Conservation (phyloP, 2,329 filamentous ascomycete species). For the Paecilomyces niveus region DNA sequence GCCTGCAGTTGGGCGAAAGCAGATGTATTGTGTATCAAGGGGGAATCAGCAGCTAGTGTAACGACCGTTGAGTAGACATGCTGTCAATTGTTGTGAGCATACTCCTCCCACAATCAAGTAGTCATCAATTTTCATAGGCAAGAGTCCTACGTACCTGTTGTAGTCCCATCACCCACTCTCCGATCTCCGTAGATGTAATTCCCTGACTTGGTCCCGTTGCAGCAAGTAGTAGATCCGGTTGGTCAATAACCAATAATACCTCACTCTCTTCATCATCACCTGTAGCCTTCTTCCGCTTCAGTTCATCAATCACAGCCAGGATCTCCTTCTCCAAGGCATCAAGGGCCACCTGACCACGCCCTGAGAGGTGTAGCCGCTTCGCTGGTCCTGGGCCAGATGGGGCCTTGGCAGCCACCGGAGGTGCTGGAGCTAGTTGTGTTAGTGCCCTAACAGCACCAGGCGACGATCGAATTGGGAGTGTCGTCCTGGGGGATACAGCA, state of each 20-base stretch:
- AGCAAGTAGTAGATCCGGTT: conserved; percentile 59
- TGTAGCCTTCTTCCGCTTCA: conserved; percentile 13
- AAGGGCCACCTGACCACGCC: conserved; percentile 21
- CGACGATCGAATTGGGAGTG: conserved; percentile 20
- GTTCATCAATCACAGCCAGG: conserved; percentile 20
- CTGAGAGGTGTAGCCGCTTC: conserved; percentile 23
- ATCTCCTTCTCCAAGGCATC: conserved; percentile 30
- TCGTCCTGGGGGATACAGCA: conserved; percentile 12
- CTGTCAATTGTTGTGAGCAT: conserved; percentile 29
- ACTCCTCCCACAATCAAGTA: background rate
- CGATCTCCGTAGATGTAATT: conserved; percentile 38
- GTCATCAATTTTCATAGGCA: background rate
- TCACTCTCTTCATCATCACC: conserved; percentile 18
- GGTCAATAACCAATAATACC: conserved; percentile 58
- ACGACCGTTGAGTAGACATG: conserved; percentile 60
- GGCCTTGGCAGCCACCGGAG: conserved; percentile 6
- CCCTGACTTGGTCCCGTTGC: conserved; percentile 44
- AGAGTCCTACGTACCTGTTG: conserved; percentile 52
- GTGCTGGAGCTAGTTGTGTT: conserved; percentile 7
- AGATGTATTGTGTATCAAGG: conserved; percentile 52
- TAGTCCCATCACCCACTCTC: conserved; percentile 51
- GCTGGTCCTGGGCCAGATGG: conserved; percentile 12
- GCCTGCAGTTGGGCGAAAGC: conserved; percentile 36
- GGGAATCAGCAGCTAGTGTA: conserved; percentile 64
- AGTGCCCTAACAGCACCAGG: conserved; percentile 16